Conservation (phyloP, 1,139 yeast species). For the Debaryomyces sp. region DNA sequence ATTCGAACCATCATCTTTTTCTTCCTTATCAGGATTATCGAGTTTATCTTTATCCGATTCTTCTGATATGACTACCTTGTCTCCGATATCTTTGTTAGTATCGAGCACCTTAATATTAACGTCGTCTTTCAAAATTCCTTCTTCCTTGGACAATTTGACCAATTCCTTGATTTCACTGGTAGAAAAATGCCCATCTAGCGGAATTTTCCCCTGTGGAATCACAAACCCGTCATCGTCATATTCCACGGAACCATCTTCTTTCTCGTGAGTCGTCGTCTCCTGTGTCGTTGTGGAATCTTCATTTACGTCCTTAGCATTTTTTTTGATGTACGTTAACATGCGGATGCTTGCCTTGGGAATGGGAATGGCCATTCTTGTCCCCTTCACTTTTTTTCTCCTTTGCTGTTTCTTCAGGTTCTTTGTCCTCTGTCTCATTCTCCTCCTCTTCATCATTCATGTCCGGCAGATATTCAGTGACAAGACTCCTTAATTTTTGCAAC, state of each 20-base stretch:
- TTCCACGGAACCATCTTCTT: slow-evolving; percentile 13
- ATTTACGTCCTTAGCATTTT: background rate
- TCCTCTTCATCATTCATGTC: background rate
- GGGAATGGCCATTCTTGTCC: background rate
- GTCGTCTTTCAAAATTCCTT: slow-evolving; percentile 30
- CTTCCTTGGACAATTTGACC: slow-evolving; percentile 33
- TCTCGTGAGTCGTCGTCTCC: slow-evolving; percentile 4
- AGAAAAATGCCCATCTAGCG: slow-evolving; percentile 45
- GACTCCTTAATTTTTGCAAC: slow-evolving; percentile 18
- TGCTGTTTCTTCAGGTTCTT: background rate
- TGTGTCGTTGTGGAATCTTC: slow-evolving; percentile 7
- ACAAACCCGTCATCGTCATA: slow-evolving; percentile 40
- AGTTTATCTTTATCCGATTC: background rate
- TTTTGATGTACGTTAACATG: background rate
- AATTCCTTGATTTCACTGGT: slow-evolving; percentile 35
- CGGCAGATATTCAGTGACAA: slow-evolving; percentile 17
- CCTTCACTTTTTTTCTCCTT: background rate
- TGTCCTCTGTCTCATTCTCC: background rate
- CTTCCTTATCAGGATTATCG: background rate
- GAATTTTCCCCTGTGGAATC: slow-evolving; percentile 42
- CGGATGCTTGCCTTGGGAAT: background rate
- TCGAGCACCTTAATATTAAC: slow-evolving; percentile 31
- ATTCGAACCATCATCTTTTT: background rate
- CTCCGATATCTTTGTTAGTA: slow-evolving; percentile 19
- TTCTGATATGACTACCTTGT: slow-evolving; percentile 12